Evolutionary conservation across 176 grass and related monocot genomes (phyloP), one percentile per base, ranked within the genome.

Genomic region (Cocos nucifera): DNA sequence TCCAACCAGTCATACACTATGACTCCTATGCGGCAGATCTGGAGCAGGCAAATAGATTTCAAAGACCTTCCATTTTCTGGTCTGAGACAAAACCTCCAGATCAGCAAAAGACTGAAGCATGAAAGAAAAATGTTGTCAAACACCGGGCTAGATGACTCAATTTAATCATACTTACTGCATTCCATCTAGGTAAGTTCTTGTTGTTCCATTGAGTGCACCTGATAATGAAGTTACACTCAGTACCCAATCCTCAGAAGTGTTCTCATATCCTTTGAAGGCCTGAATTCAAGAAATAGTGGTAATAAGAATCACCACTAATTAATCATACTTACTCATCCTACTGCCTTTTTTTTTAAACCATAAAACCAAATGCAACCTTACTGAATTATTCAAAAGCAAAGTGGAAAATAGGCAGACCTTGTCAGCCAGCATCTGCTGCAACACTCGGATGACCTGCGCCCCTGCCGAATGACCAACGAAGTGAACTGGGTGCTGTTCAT

Each of bases 401-500:
- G 28, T 6, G 5, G 28, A 54, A 23, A 57, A 51, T 29, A 21
- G 35, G 10, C 35, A 14, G 28, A 90, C 87, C 59, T 85, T 76
- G 39, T 95, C 79, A 50, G 78, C 78, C 48, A 95, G 90, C 90
- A 95, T 95, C 75, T 95, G 90, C 58, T 95, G 90, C 55, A 95
- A 67, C n/a, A 95, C 69, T 67, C 90, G 72, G 22, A 76, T 64
- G 21, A 83, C 86, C 75, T 95, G 90, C 4, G 70, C 86, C 4
- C 90, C 90, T 6, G 86, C 86, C 3, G 90, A 95, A 66, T 95
- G 90, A 4, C 90, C 90, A 3, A 95, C 82, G 22, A 95, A 81
- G 67, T 95, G 90, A 26, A 73, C 69, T 1, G 90, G 79, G 61
- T 89, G 82, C 23, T 78, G 56, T 8, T 75, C 85, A 72, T 89